Evolutionary conservation across 768 basidiomycete species (phyloP), one percentile per base, ranked within the genome.

Genomic region (Crepidotus variabilis): DNA sequence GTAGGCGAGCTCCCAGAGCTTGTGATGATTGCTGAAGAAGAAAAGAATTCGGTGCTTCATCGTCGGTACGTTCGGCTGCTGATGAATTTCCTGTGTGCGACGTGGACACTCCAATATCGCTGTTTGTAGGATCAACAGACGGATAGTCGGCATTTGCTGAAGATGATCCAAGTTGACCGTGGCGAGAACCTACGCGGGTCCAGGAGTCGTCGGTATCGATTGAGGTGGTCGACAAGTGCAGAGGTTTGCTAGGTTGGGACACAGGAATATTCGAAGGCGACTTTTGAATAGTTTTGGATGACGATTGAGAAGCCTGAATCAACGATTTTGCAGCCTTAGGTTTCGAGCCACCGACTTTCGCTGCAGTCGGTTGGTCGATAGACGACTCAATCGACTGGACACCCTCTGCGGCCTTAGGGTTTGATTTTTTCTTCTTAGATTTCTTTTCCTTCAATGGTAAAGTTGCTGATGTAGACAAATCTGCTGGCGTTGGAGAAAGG

Each of bases 131-230:
- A 39, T 70, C 73, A 16, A 67, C 68, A 18, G 58, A 54, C 52
- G 57, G 47, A 36, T 59, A 20, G 14, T 57, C 63, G 45, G 34
- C 22, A 28, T 18, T 9, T 11, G 24, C 48, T 20, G 52, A 14
- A 2, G 39, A 43, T 43, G 13, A 20, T 20, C 14, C 39, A 43
- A 20, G 36, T 32, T 21, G 32, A 52, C 61, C 73, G 53, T 72
- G 75, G n/a, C 72, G 73, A 24, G 78, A 71, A 59, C 81, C 80
- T n/a, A 90, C 84, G 54, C 83, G 85, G 20, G 87, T 89, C 88
- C 88, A 90, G 4, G 84, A 84, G 33, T 78, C 75, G 60, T 87
- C 85, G 1, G 79, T 82, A 57, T 82, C 82, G 51, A 70, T 64
- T 14, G 72, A 76, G 45, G 69, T 67, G 55, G 75, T 70, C 55